A percentile compares a stretch with the other conserved stretches of the same genome.
These are phyloP conservation scores for Sporothrix inflata DNA, from an alignment of 2,329 filamentous ascomycete genomes.

Conservation along the genomic window DNA sequence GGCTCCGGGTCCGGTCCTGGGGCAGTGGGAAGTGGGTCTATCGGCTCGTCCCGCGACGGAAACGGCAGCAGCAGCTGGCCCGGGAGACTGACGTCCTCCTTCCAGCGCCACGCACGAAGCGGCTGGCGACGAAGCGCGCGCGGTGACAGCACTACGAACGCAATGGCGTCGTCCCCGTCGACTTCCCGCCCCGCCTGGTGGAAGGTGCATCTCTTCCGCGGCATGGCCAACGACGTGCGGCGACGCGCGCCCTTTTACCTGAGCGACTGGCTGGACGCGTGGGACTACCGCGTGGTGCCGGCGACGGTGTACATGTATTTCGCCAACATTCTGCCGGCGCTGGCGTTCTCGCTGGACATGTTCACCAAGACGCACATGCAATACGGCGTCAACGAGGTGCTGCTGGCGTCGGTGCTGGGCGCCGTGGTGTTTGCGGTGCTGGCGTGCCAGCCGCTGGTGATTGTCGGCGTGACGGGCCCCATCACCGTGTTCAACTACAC, in stretches of 20 bases:
- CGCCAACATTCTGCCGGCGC: slow-evolving; percentile 83
- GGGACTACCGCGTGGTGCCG: slow-evolving; percentile 86
- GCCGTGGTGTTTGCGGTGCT: slow-evolving; percentile 79
- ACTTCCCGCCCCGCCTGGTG: slow-evolving; percentile 60
- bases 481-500: slow-evolving; percentile 96
- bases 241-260: slow-evolving; percentile 75
- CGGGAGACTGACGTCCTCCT: slow-evolving; percentile 8
- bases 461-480: slow-evolving; percentile 87
- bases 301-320: slow-evolving; percentile 95
- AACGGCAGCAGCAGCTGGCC: slow-evolving; percentile 17
- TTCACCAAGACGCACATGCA: slow-evolving; percentile 83
- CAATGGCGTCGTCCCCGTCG: background rate
- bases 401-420: slow-evolving; percentile 82
- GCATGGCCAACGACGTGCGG: slow-evolving; percentile 78
- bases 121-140: background rate
- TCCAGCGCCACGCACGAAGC: slow-evolving; percentile 19
- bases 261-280: slow-evolving; percentile 85
- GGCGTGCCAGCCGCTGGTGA: slow-evolving; percentile 83
- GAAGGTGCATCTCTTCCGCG: slow-evolving; percentile 73
- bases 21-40: background rate
- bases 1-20: slow-evolving; percentile 3
- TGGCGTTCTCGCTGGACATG: slow-evolving; percentile 93
- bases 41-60: slow-evolving; percentile 9
- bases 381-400: slow-evolving; percentile 88
- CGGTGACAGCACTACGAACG: background rate